phyloP scores from a whole-genome alignment of 768 basidiomycete species.

The Atractiella rhizophila region DNA sequence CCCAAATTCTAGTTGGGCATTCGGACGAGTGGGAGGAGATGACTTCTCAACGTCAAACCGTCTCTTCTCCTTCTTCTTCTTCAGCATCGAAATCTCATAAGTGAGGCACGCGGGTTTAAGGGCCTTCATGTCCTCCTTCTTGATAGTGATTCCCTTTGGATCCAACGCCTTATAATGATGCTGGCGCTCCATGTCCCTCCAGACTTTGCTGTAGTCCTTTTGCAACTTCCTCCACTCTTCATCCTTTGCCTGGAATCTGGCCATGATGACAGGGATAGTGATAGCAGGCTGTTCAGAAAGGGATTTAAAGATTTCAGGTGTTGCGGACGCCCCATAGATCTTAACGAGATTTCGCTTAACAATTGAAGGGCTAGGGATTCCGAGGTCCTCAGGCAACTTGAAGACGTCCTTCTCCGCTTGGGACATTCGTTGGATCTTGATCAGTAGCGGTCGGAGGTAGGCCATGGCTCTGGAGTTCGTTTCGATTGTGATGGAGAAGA shows the following conservation, averaged over 20 bases:
- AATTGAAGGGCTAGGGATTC: slow-evolving; percentile 55
- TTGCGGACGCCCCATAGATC: slow-evolving; percentile 62
- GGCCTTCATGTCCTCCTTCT: slow-evolving; percentile 73
- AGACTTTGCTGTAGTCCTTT: slow-evolving; percentile 84
- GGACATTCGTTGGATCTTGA: slow-evolving; percentile 65
- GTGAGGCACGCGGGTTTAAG: slow-evolving; percentile 67
- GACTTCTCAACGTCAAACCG: slow-evolving; percentile 15
- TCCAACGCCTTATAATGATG: slow-evolving; percentile 97
- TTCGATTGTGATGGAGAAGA: slow-evolving; percentile 87
- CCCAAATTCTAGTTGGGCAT: slow-evolving; percentile 36
- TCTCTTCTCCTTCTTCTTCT: slow-evolving; percentile 23
- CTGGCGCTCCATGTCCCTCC: slow-evolving; percentile 87
- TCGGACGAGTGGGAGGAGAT: slow-evolving; percentile 24
- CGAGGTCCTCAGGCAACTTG: slow-evolving; percentile 58
- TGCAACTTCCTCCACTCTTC: slow-evolving; percentile 90
- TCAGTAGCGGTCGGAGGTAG: slow-evolving; percentile 61
- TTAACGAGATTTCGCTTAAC: slow-evolving; percentile 83
- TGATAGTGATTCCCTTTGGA: slow-evolving; percentile 69
- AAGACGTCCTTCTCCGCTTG: slow-evolving; percentile 58
- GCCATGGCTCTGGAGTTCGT: slow-evolving; percentile 72
- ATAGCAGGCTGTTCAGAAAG: slow-evolving; percentile 76
- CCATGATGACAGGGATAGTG: slow-evolving; percentile 70
- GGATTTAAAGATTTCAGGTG: slow-evolving; percentile 50
- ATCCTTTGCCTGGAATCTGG: slow-evolving; percentile 70
- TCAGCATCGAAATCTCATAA: slow-evolving; percentile 44